Evolutionary conservation across 768 basidiomycete genomes (phyloP), one percentile per base, ranked within the genome.

Genomic region (Rhodotorula paludigena): DNA sequence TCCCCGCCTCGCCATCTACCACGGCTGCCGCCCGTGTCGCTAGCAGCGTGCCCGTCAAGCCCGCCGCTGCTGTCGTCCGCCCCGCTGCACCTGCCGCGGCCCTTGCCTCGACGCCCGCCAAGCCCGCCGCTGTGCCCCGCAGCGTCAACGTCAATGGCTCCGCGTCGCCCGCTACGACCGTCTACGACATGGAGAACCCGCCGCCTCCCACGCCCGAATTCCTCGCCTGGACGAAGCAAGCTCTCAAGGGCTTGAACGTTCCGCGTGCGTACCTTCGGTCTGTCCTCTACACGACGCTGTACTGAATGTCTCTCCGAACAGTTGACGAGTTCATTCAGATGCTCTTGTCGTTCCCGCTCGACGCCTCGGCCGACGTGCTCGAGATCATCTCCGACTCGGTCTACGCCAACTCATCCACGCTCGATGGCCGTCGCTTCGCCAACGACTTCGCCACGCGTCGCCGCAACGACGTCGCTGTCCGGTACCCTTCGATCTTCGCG

Each of bases 241-340:
- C 90, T 5, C 79, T 99, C 60, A 91, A 89, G 76, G 82, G 82
- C n/a, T 72, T 82, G 21, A 73, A 78, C 82, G 79, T 89, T 56
- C 89, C 89, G 74, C 83, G 89, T 90, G 75, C 63, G 83, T 68
- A 44, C 41, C 25, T 18, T 7, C 30, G 11, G 48, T n/a, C 21
- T 30, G 33, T 68, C 35, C 30, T 33, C 33, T 2, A 28, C 30
- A 11, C 8, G 35, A 18, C 5, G 14, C 7, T 65, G 68, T 39
- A 72, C 49, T 60, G 39, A n/a, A 63, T 53, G 35, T 15, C 62
- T 32, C 32, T 41, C 36, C 14, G 30, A 32, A 3, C 74, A 96
- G 93, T 94, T 60, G 96, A 98, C 77, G 96, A 98, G 73, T 92
- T 98, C 77, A 87, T 91, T 76, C 87, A 89, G 53, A 94, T 98